phyloP scores from a whole-genome alignment of 257 asterid genomes.

The Plantago elongata region DNA sequence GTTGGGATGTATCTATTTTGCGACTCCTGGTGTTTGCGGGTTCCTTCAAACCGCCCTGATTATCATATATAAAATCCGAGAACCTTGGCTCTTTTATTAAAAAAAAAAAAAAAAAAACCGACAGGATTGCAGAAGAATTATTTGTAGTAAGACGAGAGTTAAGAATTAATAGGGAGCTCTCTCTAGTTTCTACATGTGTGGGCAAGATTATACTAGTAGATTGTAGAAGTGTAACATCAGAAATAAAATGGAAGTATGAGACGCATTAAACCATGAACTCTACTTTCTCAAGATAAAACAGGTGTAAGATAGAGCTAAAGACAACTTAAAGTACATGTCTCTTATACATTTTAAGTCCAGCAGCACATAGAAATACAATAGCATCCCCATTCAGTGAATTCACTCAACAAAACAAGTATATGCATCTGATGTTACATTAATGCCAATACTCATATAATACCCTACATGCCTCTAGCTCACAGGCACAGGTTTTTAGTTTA shows the following conservation, averaged over 20 bases:
- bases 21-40: no score
- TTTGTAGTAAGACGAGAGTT: not conserved
- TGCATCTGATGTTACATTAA: not conserved
- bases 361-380: not conserved
- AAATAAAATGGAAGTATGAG: not conserved
- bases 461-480: not conserved
- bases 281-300: not conserved
- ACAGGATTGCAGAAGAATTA: not conserved
- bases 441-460: not conserved
- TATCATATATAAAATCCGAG: no score
- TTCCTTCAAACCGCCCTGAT: no score
- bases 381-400: not conserved
- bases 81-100: no score
- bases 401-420: not conserved
- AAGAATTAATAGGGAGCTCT: no score
- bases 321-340: not conserved
- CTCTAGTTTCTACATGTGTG: no score
- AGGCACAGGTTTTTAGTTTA: not conserved
- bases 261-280: not conserved
- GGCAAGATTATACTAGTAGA: no score
- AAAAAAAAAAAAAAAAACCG: no score
- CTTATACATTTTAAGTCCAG: not conserved
- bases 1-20: no score
- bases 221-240: no score
- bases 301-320: not conserved